These are phyloP conservation scores for Fusarium buxicola DNA, from an alignment of 2,329 filamentous ascomycete genomes.

Conservation along the genomic window DNA sequence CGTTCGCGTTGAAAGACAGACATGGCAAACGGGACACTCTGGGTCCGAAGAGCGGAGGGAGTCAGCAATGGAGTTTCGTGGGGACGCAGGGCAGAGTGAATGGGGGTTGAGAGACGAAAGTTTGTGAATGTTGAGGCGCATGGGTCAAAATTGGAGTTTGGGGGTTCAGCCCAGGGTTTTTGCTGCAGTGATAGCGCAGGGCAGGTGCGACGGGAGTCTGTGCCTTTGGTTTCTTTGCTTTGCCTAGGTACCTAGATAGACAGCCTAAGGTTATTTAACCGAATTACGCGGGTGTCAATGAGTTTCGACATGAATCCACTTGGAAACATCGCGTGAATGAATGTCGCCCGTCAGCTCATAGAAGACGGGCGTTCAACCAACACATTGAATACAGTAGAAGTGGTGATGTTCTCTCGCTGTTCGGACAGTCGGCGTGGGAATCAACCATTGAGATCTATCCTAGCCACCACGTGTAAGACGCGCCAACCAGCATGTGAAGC, in stretches of 20 bases:
- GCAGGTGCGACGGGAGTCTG: not conserved
- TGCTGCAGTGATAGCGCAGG: conserved; percentile 1
- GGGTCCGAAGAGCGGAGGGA: not conserved
- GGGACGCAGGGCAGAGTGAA: not conserved
- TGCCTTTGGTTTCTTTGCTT: not conserved
- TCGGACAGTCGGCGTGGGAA: not conserved
- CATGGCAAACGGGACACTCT: no score
- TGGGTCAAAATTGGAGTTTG: conserved; percentile 11
- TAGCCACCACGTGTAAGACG: conserved; percentile 25
- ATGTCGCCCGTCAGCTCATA: not conserved
- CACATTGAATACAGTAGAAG: no score
- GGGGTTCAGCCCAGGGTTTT: not conserved
- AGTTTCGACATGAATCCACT: not conserved
- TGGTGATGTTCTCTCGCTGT: not conserved
- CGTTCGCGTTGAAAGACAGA: no score
- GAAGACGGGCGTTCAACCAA: not conserved
- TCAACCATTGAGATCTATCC: conserved; percentile 17
- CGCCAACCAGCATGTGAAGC: conserved; percentile 15
- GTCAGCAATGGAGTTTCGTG: not conserved
- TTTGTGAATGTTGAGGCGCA: not conserved
- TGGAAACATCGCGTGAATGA: no score
- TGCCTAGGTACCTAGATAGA: not conserved
- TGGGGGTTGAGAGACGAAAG: not conserved
- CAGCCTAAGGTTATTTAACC: conserved; percentile 2
- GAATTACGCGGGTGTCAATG: not conserved